These are phyloP conservation scores for Ogataea chonburiensis DNA, from an alignment of 805 yeast genomes.

Conservation along the genomic window DNA sequence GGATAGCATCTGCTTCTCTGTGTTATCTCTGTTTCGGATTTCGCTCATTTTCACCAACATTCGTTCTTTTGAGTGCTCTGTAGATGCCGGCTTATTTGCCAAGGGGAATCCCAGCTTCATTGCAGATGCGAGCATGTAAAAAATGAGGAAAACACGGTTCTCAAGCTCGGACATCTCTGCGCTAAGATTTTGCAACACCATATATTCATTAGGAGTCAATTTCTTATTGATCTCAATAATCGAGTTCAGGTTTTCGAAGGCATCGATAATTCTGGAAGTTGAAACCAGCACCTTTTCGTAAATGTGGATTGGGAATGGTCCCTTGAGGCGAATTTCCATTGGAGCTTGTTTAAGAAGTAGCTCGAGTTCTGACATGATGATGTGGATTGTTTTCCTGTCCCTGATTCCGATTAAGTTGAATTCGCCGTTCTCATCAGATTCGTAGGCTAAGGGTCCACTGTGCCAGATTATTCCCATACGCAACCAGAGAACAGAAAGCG, in stretches of 20 bases:
- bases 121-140: slow-evolving; percentile 78
- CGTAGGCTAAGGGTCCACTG: slow-evolving; percentile 60
- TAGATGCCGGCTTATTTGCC: slow-evolving; percentile 74
- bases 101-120: slow-evolving; percentile 72
- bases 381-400: slow-evolving; percentile 44
- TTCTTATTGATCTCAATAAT: slow-evolving; percentile 63
- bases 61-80: slow-evolving; percentile 70
- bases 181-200: slow-evolving; percentile 52
- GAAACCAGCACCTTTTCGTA: slow-evolving; percentile 51
- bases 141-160: slow-evolving; percentile 68
- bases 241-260: slow-evolving; percentile 69
- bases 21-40: slow-evolving; percentile 41
- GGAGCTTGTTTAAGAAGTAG: slow-evolving; percentile 67
- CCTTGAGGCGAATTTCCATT: slow-evolving; percentile 70
- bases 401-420: slow-evolving; percentile 41
- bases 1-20: slow-evolving; percentile 37
- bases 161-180: slow-evolving; percentile 67
- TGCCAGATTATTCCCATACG: slow-evolving; percentile 82
- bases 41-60: slow-evolving; percentile 64
- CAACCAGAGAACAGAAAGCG: slow-evolving; percentile 70
- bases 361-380: slow-evolving; percentile 59
- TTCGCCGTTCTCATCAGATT: slow-evolving; percentile 29
- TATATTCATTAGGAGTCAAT: slow-evolving; percentile 51
- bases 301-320: slow-evolving; percentile 57
- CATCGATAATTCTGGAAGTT: slow-evolving; percentile 68